Evolutionary conservation across 805 yeast genomes (phyloP).

Genomic region (Blastobotrys mokoenaii): DNA sequence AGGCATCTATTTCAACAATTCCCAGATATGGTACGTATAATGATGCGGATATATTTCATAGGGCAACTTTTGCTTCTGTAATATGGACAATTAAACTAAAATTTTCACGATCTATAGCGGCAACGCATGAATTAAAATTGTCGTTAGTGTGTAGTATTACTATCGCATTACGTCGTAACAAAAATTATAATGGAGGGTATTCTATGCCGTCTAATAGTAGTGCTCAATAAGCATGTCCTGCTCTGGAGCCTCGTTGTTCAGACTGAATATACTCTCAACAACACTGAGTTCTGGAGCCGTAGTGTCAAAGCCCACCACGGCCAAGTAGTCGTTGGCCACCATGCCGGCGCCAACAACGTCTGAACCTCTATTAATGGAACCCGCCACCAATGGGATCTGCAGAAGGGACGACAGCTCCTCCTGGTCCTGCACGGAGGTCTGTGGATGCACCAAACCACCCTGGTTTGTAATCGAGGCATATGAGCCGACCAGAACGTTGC

Average conservation of each 20-base stretch:
- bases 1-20: no score
- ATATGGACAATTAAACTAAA: no score
- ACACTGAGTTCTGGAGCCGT: conserved; percentile 98
- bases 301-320: conserved; percentile 94
- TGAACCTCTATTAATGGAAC: conserved; percentile 97
- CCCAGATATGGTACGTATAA: no score
- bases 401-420: conserved; percentile 92
- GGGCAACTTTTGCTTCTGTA: no score
- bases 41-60: no score
- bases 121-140: no score
- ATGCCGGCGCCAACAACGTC: conserved; percentile 97
- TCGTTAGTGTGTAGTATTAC: no score
- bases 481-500: conserved; percentile 94
- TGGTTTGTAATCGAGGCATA: conserved; percentile 92
- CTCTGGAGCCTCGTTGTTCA: conserved; percentile 32
- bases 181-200: no score
- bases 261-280: conserved; percentile 80
- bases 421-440: conserved; percentile 94
- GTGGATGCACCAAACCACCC: conserved; percentile 98
- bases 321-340: conserved; percentile 97
- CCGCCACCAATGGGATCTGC: conserved; percentile 97
- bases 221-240: conserved; percentile 33
- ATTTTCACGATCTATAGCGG: no score
- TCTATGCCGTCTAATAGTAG: conserved; percentile 22
- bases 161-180: no score